Percentiles rank a stretch among this genome's conserved stretches.
Conservation (phyloP, 345 rosid genomes). For the Populus nigra region DNA sequence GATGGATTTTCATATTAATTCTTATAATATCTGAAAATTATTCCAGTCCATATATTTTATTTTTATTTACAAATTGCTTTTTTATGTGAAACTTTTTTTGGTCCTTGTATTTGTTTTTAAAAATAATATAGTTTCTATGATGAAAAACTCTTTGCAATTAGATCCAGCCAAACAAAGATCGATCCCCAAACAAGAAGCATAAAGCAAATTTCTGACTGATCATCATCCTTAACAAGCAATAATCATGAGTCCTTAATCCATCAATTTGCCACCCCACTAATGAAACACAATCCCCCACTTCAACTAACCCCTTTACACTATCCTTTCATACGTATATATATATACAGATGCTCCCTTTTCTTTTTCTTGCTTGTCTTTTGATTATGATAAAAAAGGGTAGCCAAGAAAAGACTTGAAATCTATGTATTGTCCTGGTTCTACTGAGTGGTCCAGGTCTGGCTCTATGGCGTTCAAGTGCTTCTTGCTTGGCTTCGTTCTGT, state of each 20-base stretch:
- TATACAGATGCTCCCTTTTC: too few species aligned
- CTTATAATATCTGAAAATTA: too few species aligned
- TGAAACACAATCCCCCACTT: not conserved
- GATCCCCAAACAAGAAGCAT: slow-evolving; percentile 9
- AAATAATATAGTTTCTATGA: too few species aligned
- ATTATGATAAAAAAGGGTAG: not conserved
- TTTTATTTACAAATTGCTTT: too few species aligned
- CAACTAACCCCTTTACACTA: not conserved
- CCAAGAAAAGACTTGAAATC: not conserved
- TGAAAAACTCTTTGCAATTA: too few species aligned
- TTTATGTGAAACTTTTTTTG: too few species aligned
- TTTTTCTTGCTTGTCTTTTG: not conserved
- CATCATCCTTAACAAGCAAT: slow-evolving; percentile 17
- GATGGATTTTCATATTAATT: too few species aligned
- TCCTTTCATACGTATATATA: too few species aligned
- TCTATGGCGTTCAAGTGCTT: slow-evolving; percentile 43
- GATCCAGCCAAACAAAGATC: not conserved
- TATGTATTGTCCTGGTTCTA: not conserved
- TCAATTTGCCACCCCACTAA: slow-evolving; percentile 7
- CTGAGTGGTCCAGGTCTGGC: slow-evolving; percentile 9
- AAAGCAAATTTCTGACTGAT: slow-evolving; percentile 11
- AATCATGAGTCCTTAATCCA: slow-evolving; percentile 22
- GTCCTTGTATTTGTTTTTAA: too few species aligned
- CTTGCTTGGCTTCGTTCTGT: slow-evolving; percentile 42
- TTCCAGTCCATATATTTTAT: too few species aligned